Evolutionary conservation across 1,284 basidiomycete species (phyloP).

Genomic region (Ceraceosorus bombacis): DNA sequence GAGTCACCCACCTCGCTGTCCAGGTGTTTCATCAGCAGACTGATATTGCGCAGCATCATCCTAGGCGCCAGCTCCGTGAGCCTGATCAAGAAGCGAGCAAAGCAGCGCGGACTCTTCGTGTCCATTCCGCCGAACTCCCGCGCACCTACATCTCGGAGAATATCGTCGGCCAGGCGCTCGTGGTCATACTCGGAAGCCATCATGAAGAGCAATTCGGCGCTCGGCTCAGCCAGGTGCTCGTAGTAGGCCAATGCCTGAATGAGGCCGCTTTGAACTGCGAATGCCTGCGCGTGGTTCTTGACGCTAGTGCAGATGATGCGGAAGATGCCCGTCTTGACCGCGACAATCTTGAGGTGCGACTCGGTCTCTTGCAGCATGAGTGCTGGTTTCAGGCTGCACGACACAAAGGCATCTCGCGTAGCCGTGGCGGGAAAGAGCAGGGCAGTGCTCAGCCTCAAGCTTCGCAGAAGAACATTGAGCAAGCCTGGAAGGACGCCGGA

Average conservation of each 20-base stretch:
- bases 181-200: slow-evolving; percentile 83
- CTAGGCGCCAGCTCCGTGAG: slow-evolving; percentile 76
- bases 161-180: slow-evolving; percentile 78
- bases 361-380: slow-evolving; percentile 82
- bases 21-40: slow-evolving; percentile 71
- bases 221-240: slow-evolving; percentile 85
- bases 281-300: slow-evolving; percentile 78
- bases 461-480: slow-evolving; percentile 31
- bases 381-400: slow-evolving; percentile 57
- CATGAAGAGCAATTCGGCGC: slow-evolving; percentile 79
- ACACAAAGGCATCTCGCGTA: slow-evolving; percentile 40
- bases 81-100: slow-evolving; percentile 74
- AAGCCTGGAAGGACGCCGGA: slow-evolving; percentile 30
- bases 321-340: slow-evolving; percentile 69
- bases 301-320: slow-evolving; percentile 85
- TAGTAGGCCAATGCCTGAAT: slow-evolving; percentile 87
- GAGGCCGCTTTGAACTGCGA: slow-evolving; percentile 66
- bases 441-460: slow-evolving; percentile 20
- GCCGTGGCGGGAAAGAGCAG: slow-evolving; percentile 20
- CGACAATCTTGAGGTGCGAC: slow-evolving; percentile 70
- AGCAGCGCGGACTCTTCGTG: slow-evolving; percentile 76
- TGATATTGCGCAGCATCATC: slow-evolving; percentile 82
- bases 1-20: slow-evolving; percentile 75
- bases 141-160: slow-evolving; percentile 72
- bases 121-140: slow-evolving; percentile 74